Evolutionary conservation across 495 filamentous ascomycete species (phyloP).

Genomic region (Daldinia caldariorum): DNA sequence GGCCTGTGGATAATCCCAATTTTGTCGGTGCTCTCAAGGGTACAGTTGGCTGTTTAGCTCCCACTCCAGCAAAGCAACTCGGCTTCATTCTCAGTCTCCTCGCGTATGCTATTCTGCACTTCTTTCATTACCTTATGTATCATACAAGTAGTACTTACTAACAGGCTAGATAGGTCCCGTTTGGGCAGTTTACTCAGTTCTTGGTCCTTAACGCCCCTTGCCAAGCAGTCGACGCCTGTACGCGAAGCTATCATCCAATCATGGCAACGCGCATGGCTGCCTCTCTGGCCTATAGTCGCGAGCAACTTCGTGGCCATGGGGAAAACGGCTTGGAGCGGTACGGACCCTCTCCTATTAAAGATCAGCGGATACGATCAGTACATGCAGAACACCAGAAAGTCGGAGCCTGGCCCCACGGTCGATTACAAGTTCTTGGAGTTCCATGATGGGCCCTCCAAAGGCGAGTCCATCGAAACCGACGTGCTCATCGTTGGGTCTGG

Average conservation of each 20-base stretch:
- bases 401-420: slow-evolving; percentile 55
- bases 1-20: slow-evolving; percentile 12
- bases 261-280: slow-evolving; percentile 64
- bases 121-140: not conserved
- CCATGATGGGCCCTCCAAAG: slow-evolving; percentile 17
- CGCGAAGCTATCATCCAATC: slow-evolving; percentile 63
- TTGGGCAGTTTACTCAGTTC: slow-evolving; percentile 35
- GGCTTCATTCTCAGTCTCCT: slow-evolving; percentile 7
- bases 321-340: slow-evolving; percentile 67
- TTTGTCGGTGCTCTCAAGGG: slow-evolving; percentile 10
- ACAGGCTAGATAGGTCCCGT: slow-evolving; percentile 4
- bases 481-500: slow-evolving; percentile 80
- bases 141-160: not conserved
- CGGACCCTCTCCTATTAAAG: slow-evolving; percentile 66
- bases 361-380: slow-evolving; percentile 57
- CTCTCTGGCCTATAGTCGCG: slow-evolving; percentile 61
- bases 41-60: slow-evolving; percentile 3
- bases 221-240: slow-evolving; percentile 55
- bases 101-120: not conserved
- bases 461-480: slow-evolving; percentile 68
- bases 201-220: slow-evolving; percentile 29
- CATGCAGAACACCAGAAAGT: not conserved
- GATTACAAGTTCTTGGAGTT: slow-evolving; percentile 53
- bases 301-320: slow-evolving; percentile 62
- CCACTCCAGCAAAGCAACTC: slow-evolving; percentile 1